phyloP scores from a whole-genome alignment of 2,329 filamentous ascomycete species.

The Cryphonectria radicalis region DNA sequence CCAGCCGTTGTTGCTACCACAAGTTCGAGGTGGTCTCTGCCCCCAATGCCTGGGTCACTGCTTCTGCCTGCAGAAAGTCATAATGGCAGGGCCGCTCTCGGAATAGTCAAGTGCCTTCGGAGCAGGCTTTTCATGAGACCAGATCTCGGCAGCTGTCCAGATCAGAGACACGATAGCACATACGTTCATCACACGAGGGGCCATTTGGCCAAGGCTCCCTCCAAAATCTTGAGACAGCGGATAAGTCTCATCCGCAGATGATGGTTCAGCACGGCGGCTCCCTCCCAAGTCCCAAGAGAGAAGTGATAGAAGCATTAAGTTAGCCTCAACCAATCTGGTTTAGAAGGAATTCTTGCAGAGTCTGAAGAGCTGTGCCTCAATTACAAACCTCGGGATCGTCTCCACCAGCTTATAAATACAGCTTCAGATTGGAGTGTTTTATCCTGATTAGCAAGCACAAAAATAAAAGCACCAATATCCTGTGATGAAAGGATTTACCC shows the following conservation, averaged over 20 bases:
- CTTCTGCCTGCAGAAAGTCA: background rate
- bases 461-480: background rate
- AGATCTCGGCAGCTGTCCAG: background rate
- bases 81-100: background rate
- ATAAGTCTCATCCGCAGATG: background rate
- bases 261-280: too few species aligned
- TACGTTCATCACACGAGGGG: background rate
- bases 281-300: too few species aligned
- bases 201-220: background rate
- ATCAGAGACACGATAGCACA: background rate
- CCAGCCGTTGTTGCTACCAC: background rate
- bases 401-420: background rate
- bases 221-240: background rate
- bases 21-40: background rate
- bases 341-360: background rate
- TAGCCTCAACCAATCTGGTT: background rate
- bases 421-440: background rate
- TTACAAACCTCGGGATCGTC: background rate
- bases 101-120: background rate
- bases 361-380: background rate
- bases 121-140: background rate
- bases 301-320: background rate
- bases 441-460: background rate
- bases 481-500: background rate
- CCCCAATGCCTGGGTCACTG: background rate